These are phyloP conservation scores for Fusarium albidum DNA, from an alignment of 2,329 filamentous ascomycete genomes.

Conservation along the genomic window DNA sequence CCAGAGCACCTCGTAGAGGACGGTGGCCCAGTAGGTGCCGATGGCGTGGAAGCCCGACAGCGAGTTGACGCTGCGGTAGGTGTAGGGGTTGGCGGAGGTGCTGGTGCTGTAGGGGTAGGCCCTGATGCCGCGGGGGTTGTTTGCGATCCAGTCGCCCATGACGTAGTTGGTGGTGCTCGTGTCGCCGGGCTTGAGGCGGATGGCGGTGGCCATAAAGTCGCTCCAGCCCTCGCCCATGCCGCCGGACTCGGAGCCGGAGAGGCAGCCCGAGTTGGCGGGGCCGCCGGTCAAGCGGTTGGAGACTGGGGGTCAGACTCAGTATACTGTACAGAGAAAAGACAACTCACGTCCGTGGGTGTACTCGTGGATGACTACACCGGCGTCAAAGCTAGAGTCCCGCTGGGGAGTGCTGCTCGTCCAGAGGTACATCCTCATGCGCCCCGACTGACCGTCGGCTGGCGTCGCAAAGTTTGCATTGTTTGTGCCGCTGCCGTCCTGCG, in stretches of 20 bases:
- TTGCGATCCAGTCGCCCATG: slow-evolving; percentile 60
- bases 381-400: slow-evolving; percentile 66
- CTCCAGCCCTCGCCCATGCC: slow-evolving; percentile 69
- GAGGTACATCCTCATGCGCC: slow-evolving; percentile 67
- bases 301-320: slow-evolving; percentile 41
- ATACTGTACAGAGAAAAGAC: too few relatives aligned
- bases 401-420: slow-evolving; percentile 58
- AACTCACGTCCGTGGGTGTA: slow-evolving; percentile 59
- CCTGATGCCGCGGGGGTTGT: slow-evolving; percentile 55
- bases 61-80: slow-evolving; percentile 54
- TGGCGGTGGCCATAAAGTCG: slow-evolving; percentile 62
- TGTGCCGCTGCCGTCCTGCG: slow-evolving; percentile 62
- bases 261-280: slow-evolving; percentile 60
- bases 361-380: slow-evolving; percentile 68
- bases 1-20: slow-evolving; percentile 66
- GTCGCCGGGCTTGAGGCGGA: slow-evolving; percentile 56
- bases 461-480: slow-evolving; percentile 69
- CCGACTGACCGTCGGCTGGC: slow-evolving; percentile 57
- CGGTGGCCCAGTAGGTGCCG: slow-evolving; percentile 50
- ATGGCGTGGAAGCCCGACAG: slow-evolving; percentile 53
- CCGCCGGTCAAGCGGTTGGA: slow-evolving; percentile 68
- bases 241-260: slow-evolving; percentile 56
- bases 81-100: slow-evolving; percentile 57
- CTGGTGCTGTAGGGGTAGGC: slow-evolving; percentile 60
- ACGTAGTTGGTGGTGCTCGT: slow-evolving; percentile 55